Conservation (phyloP, 306 rosid genomes). For the Quercus aquifolioides region DNA sequence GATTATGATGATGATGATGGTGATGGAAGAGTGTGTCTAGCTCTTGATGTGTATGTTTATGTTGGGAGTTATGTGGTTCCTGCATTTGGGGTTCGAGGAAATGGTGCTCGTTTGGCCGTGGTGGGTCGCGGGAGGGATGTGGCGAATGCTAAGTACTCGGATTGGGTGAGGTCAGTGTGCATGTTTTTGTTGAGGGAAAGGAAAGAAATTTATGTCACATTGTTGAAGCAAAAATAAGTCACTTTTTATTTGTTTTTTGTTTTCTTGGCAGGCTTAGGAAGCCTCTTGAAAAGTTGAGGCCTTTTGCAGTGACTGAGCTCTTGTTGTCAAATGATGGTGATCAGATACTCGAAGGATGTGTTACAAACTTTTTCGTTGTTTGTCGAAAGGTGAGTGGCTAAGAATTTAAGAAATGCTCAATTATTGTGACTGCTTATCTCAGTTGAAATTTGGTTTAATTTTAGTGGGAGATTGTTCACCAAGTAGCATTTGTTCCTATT, state of each 20-base stretch:
- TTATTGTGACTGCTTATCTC: background rate
- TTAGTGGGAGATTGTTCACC: background rate
- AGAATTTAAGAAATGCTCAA: background rate
- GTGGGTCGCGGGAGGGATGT: constrained; percentile 67
- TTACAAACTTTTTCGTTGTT: constrained; percentile 78
- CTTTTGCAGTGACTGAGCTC: constrained; percentile 77
- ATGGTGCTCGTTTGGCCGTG: constrained; percentile 67
- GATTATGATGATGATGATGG: background rate
- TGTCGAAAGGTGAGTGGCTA: constrained; percentile 56
- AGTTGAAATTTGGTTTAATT: background rate
- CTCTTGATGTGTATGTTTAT: constrained; percentile 49
- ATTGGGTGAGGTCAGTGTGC: constrained; percentile 80
- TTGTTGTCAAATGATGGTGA: constrained; percentile 80
- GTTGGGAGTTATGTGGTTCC: constrained; percentile 52
- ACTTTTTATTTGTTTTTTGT: constrained; percentile 4
- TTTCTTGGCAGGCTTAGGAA: constrained; percentile 62
- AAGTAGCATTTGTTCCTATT: background rate
- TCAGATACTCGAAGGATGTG: constrained; percentile 77
- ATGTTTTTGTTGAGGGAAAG: background rate
- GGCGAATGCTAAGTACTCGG: constrained; percentile 83
- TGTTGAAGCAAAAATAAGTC: background rate
- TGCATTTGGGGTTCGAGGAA: constrained; percentile 42
- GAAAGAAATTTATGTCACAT: background rate
- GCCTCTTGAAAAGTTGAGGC: constrained; percentile 74
- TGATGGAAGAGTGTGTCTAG: constrained; percentile 28